Evolutionary conservation across 495 filamentous ascomycete species (phyloP).

Genomic region (Tuber magnatum): DNA sequence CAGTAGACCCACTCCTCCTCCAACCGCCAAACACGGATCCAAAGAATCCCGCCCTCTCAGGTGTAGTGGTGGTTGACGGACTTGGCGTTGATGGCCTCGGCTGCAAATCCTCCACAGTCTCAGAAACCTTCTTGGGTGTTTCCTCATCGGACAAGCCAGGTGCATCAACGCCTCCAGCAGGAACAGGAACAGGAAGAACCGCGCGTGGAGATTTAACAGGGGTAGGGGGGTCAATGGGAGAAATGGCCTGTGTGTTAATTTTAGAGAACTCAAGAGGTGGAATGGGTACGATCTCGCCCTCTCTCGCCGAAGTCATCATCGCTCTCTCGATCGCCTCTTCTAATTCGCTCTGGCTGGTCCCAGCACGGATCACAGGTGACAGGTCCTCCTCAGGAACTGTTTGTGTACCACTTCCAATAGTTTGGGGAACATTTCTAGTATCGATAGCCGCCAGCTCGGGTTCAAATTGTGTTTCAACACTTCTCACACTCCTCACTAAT

Average conservation of each 20-base stretch:
- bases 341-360: constrained; percentile 14
- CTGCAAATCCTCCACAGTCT: constrained; percentile 28
- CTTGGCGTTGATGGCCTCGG: constrained; percentile 34
- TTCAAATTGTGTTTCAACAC: neutral
- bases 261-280: constrained; percentile 30
- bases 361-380: constrained; percentile 9
- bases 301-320: constrained; percentile 18
- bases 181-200: constrained; percentile 14
- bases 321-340: constrained; percentile 11
- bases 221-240: constrained; percentile 26
- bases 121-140: constrained; percentile 39
- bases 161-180: constrained; percentile 20
- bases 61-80: constrained; percentile 24
- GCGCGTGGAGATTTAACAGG: neutral
- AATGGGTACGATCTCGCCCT: constrained; percentile 24
- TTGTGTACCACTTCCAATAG: constrained; percentile 8
- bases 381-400: constrained; percentile 4
- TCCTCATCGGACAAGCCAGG: constrained; percentile 34
- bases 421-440: neutral
- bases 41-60: constrained; percentile 42
- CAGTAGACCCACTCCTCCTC: constrained; percentile 41
- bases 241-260: constrained; percentile 26
- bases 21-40: constrained; percentile 46
- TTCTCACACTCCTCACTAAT: neutral
- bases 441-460: neutral